Base-by-base conservation (phyloP, 1,284 basidiomycete genomes). In the Moniliella sp. region DNA sequence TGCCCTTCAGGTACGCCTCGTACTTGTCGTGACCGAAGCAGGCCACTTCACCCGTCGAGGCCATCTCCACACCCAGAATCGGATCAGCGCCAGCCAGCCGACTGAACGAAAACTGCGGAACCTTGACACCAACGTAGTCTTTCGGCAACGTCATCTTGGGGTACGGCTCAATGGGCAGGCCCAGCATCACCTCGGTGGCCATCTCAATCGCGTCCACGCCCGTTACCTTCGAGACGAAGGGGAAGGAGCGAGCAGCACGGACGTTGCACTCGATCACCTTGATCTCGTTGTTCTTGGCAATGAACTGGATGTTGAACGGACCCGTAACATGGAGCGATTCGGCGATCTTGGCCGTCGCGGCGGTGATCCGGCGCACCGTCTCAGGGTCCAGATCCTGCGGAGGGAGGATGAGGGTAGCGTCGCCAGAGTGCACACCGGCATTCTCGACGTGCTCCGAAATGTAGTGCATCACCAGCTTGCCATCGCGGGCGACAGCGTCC, bases 231-330 rank as follows among this genome's bases (percentile, higher is more conserved):
- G 82, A 88, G 27, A 97, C 88, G 68, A 97, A 97, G 34, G 91
- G 88, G 75, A 93, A 94, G 1, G 88, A 94, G 39, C 91, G 75
- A 16, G 88, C 86, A 2, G 91, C 91, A 40, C 88, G 82, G 25
- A 97, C 69, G 64, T 97, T 97, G 66, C 88, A 97, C 64, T 97
- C 88, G 61, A 97, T 97, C 50, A 97, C 88, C 71, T 97, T 93
- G 71, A 94, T 94, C 64, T 94, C 88, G 66, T 94, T 94, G 67
- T 94, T 79, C 72, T 97, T 97, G 37, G 86, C 86, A 52, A 97
- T 93, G 66, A 97, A 93, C 66, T 97, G 91, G 60, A 97, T 97
- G 64, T 97, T 97, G 72, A 80, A 94, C 2, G 88, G 91, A 16
- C 88, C 91, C 3, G 88, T 94, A 32, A 97, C 84, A 61, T 97